Evolutionary conservation across 2,329 filamentous ascomycete genomes (phyloP).

Genomic region (Penicillium vulpinum): DNA sequence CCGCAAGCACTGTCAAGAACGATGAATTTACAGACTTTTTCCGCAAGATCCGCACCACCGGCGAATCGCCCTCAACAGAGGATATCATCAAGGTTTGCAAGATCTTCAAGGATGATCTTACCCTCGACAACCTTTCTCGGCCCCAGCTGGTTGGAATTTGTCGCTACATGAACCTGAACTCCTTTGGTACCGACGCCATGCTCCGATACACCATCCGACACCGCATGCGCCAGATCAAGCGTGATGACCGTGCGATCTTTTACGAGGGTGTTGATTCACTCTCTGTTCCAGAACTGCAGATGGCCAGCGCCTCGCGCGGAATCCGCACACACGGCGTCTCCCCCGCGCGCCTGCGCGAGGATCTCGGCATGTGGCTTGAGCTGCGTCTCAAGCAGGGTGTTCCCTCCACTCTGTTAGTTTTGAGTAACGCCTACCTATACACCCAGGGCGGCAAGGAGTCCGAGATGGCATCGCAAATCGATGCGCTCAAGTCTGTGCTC

Average conservation of each 20-base stretch:
- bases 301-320: constrained; percentile 85
- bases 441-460: constrained; percentile 70
- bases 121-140: constrained; percentile 91
- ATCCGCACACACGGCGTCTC: constrained; percentile 91
- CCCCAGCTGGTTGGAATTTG: constrained; percentile 97
- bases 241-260: constrained; percentile 90
- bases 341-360: constrained; percentile 80
- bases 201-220: constrained; percentile 95
- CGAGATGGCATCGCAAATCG: constrained; percentile 85
- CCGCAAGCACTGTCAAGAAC: constrained; percentile 77
- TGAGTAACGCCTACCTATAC: constrained; percentile 98
- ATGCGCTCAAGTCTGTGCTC: constrained; percentile 86
- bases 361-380: constrained; percentile 91
- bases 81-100: constrained; percentile 99
- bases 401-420: constrained; percentile 90
- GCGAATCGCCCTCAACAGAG: constrained; percentile 80
- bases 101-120: constrained; percentile 97
- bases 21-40: constrained; percentile 97
- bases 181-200: constrained; percentile 96
- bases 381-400: constrained; percentile 90
- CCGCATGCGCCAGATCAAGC: constrained; percentile 98
- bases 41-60: constrained; percentile 89
- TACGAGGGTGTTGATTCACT: constrained; percentile 92
- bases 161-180: constrained; percentile 96
- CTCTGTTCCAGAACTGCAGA: constrained; percentile 90